These are phyloP conservation scores for Neonectria magnoliae DNA, from an alignment of 2,329 filamentous ascomycete species.

Conservation along the genomic window DNA sequence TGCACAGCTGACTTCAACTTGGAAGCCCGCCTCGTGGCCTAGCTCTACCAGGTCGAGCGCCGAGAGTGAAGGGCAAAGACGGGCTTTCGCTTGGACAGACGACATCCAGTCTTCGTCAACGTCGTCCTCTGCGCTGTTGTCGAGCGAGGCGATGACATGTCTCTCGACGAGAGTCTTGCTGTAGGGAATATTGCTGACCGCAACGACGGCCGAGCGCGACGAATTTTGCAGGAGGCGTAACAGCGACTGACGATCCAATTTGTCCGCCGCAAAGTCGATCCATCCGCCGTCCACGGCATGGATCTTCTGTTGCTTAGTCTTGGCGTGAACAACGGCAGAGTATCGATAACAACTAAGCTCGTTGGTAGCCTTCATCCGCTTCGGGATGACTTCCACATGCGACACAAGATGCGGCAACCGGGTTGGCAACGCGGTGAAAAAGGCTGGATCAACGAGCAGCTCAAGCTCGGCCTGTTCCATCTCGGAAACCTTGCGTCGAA, in stretches of 20 bases:
- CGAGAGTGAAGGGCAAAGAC: constrained; percentile 18
- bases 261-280: constrained; percentile 32
- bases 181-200: constrained; percentile 41
- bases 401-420: neutral
- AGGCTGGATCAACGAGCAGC: constrained; percentile 36
- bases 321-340: constrained; percentile 33
- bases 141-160: constrained; percentile 25
- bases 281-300: constrained; percentile 26
- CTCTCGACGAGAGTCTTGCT: constrained; percentile 45
- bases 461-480: constrained; percentile 31
- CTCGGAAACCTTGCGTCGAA: constrained; percentile 23
- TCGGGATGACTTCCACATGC: neutral
- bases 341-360: neutral
- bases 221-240: constrained; percentile 16
- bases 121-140: neutral
- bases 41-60: constrained; percentile 35
- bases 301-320: neutral
- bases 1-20: constrained; percentile 59
- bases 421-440: neutral
- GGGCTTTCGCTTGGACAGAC: neutral
- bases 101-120: constrained; percentile 25
- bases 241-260: constrained; percentile 22
- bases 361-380: neutral
- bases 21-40: constrained; percentile 51
- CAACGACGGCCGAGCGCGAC: neutral